A percentile compares a stretch with the other conserved stretches of the same genome.
phyloP scores from a whole-genome alignment of 2,329 filamentous ascomycete genomes.

The Venturia asperata region DNA sequence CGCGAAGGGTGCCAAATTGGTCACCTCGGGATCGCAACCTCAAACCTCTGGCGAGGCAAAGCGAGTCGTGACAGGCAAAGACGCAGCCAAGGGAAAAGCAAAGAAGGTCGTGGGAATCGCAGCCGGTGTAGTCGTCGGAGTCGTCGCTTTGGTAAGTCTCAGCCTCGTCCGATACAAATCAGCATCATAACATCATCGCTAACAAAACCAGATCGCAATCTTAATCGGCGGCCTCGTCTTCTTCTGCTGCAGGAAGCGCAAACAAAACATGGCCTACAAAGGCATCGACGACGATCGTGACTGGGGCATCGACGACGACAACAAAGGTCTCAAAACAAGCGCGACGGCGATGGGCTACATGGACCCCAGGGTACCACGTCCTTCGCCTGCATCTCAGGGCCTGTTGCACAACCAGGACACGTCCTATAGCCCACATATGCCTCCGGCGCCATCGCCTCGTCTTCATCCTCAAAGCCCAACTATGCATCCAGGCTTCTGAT shows the following conservation, averaged over 20 bases:
- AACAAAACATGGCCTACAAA: background rate
- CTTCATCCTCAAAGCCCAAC: background rate
- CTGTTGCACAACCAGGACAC: background rate
- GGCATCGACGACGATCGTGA: constrained; percentile 3
- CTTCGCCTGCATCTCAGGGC: background rate
- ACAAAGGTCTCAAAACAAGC: background rate
- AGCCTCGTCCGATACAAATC: background rate
- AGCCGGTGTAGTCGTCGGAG: constrained; percentile 8
- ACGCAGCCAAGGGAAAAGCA: background rate
- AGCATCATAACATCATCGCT: background rate
- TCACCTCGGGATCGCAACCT: background rate
- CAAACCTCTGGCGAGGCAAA: constrained; percentile 14
- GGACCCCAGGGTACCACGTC: background rate
- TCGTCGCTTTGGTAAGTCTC: constrained; percentile 5
- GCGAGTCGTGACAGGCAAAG: constrained; percentile 1
- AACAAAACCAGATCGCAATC: background rate
- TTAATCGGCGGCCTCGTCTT: background rate
- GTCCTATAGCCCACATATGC: background rate
- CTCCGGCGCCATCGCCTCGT: background rate
- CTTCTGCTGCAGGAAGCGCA: constrained; percentile 1
- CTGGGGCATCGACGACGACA: constrained; percentile 6
- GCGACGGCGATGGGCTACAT: constrained; percentile 1
- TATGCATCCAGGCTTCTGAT: background rate
- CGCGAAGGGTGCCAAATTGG: constrained; percentile 7
- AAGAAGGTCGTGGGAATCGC: constrained; percentile 1